Evolutionary conservation across 352 stramenopile genomes (phyloP), one percentile per base, ranked within the genome.

Genomic region (Globisporangium heterothallicum): DNA sequence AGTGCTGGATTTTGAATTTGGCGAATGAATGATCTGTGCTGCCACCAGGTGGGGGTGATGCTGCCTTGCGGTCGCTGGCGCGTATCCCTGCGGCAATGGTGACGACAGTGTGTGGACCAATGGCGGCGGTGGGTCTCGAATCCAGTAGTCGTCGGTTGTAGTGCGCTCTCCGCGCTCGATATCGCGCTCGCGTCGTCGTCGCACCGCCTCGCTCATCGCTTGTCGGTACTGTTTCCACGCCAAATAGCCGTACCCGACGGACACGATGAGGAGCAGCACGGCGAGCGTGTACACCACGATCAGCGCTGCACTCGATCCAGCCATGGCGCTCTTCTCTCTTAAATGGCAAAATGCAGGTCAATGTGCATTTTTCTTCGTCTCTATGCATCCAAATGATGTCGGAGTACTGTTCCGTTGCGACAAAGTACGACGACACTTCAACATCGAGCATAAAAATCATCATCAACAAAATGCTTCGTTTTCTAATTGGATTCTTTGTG

Each of bases 201-300:
- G 27, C 38, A 77, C 49, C 4, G 61, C 67, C 4, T 61, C 61
- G 5, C 58, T 18, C 57, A 77, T 71, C 16, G 61, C 46, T 7
- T 30, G 22, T 8, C 64, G 57, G 32, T 77, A 77, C 49, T 74
- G 61, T 32, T 42, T 58, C 67, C 67, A 77, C 21, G 64, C 64
- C 29, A 48, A 53, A 22, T 60, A 57, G 22, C 50, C 67, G 36
- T 72, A 77, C 14, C 34, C 42, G 21, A 71, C 53, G 1, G 58
- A 57, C 3, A 12, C 54, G 4, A 68, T 14, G 29, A 71, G 59
- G 21, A 76, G 55, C 5, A 72, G 56, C 42, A 68, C 51, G 2
- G 54, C 50, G 12, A 73, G 43, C 34, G 35, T 54, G 45, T 64
- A 68, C 7, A 71, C 58, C 25, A 73, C 42, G 19, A 71, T 52